These are phyloP conservation scores for Yamadazyma siamensis DNA, from an alignment of 1,139 yeast species.

Conservation along the genomic window DNA sequence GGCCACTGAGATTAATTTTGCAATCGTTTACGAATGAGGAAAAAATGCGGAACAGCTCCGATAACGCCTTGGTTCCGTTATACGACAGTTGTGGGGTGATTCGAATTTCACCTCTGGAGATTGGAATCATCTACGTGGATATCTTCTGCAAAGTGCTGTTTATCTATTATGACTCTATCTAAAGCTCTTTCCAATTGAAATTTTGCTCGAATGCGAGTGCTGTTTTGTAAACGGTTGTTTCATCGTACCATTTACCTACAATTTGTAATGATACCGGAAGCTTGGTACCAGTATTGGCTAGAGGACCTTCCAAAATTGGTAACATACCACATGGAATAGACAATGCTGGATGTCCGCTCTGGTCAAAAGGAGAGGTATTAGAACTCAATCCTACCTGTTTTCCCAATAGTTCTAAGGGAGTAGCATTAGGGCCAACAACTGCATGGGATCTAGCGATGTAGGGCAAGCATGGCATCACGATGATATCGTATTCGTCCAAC, in stretches of 20 bases:
- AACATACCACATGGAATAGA: conserved; percentile 13
- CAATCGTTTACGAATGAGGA: too few relatives aligned
- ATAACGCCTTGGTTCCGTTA: too few relatives aligned
- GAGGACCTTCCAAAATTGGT: conserved; percentile 10
- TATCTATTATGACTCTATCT: background rate
- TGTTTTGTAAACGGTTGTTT: conserved; percentile 9
- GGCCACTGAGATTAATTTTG: too few relatives aligned
- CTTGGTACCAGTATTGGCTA: conserved; percentile 6
- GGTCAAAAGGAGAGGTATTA: conserved; percentile 13
- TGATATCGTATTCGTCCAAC: conserved; percentile 11
- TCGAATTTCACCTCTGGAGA: too few relatives aligned
- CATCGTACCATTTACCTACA: conserved; percentile 13
- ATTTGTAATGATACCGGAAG: conserved; percentile 13
- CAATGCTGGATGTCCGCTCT: conserved; percentile 14
- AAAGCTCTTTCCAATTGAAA: conserved; percentile 10
- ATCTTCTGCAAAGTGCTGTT: too few relatives aligned
- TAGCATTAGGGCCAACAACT: conserved; percentile 8
- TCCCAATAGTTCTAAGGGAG: conserved; percentile 11
- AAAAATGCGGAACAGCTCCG: too few relatives aligned
- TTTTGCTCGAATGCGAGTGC: conserved; percentile 12
- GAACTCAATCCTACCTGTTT: conserved; percentile 12
- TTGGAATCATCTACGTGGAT: too few relatives aligned
- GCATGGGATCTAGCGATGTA: conserved; percentile 13
- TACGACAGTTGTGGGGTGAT: too few relatives aligned
- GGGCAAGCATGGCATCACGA: conserved; percentile 12